Base-by-base conservation (phyloP, 352 stramenopile genomes). In the Globisporangium cystogenes region DNA sequence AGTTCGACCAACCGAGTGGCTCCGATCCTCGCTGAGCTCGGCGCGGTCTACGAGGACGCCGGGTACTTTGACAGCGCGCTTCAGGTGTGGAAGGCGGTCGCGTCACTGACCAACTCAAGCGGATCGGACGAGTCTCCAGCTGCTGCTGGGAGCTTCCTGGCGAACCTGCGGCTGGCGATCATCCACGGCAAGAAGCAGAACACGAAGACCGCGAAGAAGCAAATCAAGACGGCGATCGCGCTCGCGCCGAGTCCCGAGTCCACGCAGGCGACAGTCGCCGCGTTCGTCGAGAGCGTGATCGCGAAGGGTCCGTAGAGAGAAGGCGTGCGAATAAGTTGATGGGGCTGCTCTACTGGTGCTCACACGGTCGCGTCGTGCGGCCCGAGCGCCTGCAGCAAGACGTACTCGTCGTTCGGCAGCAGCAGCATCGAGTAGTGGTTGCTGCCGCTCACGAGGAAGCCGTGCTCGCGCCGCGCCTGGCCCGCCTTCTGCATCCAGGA, bases 351-450 rank as follows among this genome's bases (percentile, higher is more conserved):
- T 31, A 23, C 18, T 20, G 36, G 36, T 20, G 16, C 33, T 64
- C 40, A 87, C 31, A 69, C 68, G 18, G 76, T 87, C 18, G 59
- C 70, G 20, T 93, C 82, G 51, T 90, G 80, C 2, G 82, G 68
- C 6, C 80, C 80, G 26, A 91, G 51, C 4, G 74, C 70, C 57
- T 93, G 82, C 16, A 91, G 55, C 41, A 87, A 37, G 37, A 82
- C 84, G 48, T 93, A 93, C 52, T 87, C 72, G 11, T 86, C 68
- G 24, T 86, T 65, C 4, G 82, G 82, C 5, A 93, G 57, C 31
- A 90, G 52, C 14, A 93, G 40, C 18, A 93, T 48, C 10, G 76
- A 87, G 59, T 86, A 91, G 51, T 87, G 76, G 55, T 93, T 93
- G 68, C 59, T 77, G 20, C 82, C 82, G 62, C 85, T 86, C 37